Evolutionary conservation across 2,329 filamentous ascomycete genomes (phyloP).

Genomic region (Sporothrix brasiliensis): DNA sequence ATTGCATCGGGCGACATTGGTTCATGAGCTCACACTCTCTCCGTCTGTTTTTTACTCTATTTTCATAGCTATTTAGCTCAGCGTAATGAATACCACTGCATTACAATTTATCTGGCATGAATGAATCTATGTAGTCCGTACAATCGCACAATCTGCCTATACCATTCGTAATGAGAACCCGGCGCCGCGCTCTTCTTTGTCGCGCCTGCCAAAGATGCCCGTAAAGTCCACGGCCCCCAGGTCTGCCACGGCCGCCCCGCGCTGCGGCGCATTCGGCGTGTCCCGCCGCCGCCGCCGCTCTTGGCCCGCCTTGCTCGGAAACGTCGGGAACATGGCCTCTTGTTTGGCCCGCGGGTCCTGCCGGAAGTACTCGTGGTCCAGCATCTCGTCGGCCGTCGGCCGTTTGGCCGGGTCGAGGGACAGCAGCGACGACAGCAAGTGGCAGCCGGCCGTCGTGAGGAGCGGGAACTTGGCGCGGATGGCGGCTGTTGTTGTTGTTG

Average conservation of each 20-base stretch:
- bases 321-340: slow-evolving; percentile 92
- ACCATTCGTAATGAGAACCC: slow-evolving; percentile 69
- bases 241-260: slow-evolving; percentile 68
- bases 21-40: not conserved
- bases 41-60: not conserved
- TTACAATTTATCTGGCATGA: not conserved
- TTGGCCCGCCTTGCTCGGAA: slow-evolving; percentile 91
- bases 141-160: slow-evolving; percentile 35
- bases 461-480: slow-evolving; percentile 79
- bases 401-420: slow-evolving; percentile 72
- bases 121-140: not conserved
- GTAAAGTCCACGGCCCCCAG: slow-evolving; percentile 66
- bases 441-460: slow-evolving; percentile 73
- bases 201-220: slow-evolving; percentile 69
- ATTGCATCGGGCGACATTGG: slow-evolving; percentile 21
- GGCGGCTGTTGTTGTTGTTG: slow-evolving; percentile 37
- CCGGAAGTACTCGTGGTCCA: slow-evolving; percentile 80
- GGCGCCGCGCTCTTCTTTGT: slow-evolving; percentile 66
- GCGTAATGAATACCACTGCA: slow-evolving; percentile 30
- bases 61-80: slow-evolving; percentile 9
- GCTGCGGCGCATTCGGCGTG: slow-evolving; percentile 79
- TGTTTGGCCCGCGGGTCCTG: slow-evolving; percentile 90
- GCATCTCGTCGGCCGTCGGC: slow-evolving; percentile 71
- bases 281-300: slow-evolving; percentile 74
- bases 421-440: slow-evolving; percentile 70